Conservation (phyloP, 1,284 basidiomycete genomes). For the Sporisorium graminicola region DNA sequence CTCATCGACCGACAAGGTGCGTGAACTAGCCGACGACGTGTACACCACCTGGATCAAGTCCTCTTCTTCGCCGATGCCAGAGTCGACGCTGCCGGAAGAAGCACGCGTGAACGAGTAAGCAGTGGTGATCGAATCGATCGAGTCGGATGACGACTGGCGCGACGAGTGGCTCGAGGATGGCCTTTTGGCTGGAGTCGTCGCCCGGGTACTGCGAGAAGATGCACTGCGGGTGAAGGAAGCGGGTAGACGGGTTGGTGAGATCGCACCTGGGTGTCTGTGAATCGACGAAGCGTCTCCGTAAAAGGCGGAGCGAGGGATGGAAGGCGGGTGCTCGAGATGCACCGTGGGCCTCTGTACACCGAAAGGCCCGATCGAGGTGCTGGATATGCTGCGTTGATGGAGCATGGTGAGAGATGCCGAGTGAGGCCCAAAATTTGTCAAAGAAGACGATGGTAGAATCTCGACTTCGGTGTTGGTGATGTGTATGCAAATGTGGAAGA, state of each 20-base stretch:
- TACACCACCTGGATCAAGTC: slow-evolving; percentile 50
- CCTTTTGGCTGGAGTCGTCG: slow-evolving; percentile 12
- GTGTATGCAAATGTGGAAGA: not conserved
- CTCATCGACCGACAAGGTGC: slow-evolving; percentile 28
- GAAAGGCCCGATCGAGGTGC: slow-evolving; percentile 2
- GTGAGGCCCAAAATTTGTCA: no score
- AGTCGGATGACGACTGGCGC: slow-evolving; percentile 43
- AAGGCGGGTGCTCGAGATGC: slow-evolving; percentile 32
- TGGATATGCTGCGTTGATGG: slow-evolving; percentile 17
- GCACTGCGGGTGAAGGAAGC: slow-evolving; percentile 33
- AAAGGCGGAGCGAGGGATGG: slow-evolving; percentile 19
- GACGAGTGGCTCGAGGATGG: slow-evolving; percentile 32
- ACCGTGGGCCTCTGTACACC: slow-evolving; percentile 19
- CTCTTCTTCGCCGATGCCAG: slow-evolving; percentile 12
- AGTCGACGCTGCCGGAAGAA: slow-evolving; percentile 14
- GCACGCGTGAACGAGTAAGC: slow-evolving; percentile 17
- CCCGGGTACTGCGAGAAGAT: slow-evolving; percentile 18
- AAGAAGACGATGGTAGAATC: no score
- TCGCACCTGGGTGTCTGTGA: not conserved
- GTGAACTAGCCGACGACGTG: slow-evolving; percentile 41
- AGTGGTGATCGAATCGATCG: slow-evolving; percentile 24
- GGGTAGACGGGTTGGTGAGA: slow-evolving; percentile 21
- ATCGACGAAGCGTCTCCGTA: not conserved
- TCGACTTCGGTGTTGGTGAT: not conserved
- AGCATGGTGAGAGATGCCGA: slow-evolving; percentile 16